Conservation (phyloP, 1,284 basidiomycete species). For the Rhizoctonia solani region DNA sequence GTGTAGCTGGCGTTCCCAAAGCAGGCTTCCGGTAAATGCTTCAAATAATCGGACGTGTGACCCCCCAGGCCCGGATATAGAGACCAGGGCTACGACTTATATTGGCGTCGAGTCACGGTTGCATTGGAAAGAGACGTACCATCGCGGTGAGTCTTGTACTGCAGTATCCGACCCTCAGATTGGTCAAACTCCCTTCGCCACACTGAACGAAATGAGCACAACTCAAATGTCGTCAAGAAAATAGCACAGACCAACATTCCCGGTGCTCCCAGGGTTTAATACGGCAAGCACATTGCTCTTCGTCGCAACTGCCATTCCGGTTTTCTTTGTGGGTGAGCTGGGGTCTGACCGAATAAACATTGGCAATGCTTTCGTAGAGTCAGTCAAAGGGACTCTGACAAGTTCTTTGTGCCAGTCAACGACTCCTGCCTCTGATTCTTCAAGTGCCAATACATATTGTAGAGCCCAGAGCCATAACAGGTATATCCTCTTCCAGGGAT, state of each 20-base stretch:
- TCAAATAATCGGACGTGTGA: slow-evolving; percentile 74
- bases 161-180: slow-evolving; percentile 64
- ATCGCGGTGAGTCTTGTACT: slow-evolving; percentile 65
- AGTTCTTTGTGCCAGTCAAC: slow-evolving; percentile 84
- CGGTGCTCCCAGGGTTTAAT: slow-evolving; percentile 65
- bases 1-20: slow-evolving; percentile 69
- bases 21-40: slow-evolving; percentile 64
- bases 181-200: slow-evolving; percentile 80
- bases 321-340: slow-evolving; percentile 41
- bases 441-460: slow-evolving; percentile 50
- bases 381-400: slow-evolving; percentile 67
- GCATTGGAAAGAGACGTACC: slow-evolving; percentile 50
- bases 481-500: no score
- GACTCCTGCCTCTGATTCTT: slow-evolving; percentile 76
- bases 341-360: slow-evolving; percentile 52
- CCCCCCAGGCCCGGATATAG: slow-evolving; percentile 76
- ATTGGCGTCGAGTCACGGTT: neutral
- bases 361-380: slow-evolving; percentile 57
- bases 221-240: neutral
- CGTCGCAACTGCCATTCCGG: slow-evolving; percentile 69
- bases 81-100: slow-evolving; percentile 60
- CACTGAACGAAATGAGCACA: slow-evolving; percentile 50
- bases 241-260: slow-evolving; percentile 65
- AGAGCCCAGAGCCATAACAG: no score
- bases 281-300: slow-evolving; percentile 79